Evolutionary conservation across 2,329 filamentous ascomycete genomes (phyloP).

Genomic region (Penicillium olsonii): DNA sequence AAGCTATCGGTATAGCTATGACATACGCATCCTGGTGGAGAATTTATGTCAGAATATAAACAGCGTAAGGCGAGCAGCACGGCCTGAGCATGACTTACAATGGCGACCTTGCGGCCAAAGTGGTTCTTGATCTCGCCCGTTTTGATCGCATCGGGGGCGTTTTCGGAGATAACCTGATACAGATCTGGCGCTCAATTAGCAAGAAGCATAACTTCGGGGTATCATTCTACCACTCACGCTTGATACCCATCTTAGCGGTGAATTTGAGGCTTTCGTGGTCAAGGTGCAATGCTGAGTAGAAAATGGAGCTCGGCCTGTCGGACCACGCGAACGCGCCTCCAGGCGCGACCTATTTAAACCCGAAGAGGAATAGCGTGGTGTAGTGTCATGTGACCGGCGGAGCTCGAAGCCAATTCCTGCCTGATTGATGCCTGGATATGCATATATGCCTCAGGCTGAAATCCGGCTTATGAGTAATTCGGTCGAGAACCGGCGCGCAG

Average conservation of each 20-base stretch:
- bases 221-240: conserved; percentile 42
- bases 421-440: conserved; percentile 8
- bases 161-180: conserved; percentile 80
- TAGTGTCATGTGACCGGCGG: conserved; percentile 20
- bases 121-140: conserved; percentile 98
- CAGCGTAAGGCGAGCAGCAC: background rate
- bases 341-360: conserved; percentile 24
- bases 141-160: conserved; percentile 94
- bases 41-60: conserved; percentile 19
- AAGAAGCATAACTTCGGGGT: conserved; percentile 55
- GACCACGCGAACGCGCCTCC: conserved; percentile 9
- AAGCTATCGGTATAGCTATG: conserved; percentile 2
- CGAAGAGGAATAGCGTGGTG: conserved; percentile 12
- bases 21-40: conserved; percentile 57
- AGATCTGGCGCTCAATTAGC: conserved; percentile 54
- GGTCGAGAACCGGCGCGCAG: conserved; percentile 18
- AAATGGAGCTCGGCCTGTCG: conserved; percentile 7
- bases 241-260: conserved; percentile 50
- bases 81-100: conserved; percentile 61
- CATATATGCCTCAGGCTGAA: conserved; percentile 20
- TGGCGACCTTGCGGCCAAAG: conserved; percentile 96
- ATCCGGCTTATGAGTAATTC: conserved; percentile 8
- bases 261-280: background rate
- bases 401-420: background rate
- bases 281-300: background rate